phyloP scores from a whole-genome alignment of 352 stramenopile species.

The Blastocystis sp. region DNA sequence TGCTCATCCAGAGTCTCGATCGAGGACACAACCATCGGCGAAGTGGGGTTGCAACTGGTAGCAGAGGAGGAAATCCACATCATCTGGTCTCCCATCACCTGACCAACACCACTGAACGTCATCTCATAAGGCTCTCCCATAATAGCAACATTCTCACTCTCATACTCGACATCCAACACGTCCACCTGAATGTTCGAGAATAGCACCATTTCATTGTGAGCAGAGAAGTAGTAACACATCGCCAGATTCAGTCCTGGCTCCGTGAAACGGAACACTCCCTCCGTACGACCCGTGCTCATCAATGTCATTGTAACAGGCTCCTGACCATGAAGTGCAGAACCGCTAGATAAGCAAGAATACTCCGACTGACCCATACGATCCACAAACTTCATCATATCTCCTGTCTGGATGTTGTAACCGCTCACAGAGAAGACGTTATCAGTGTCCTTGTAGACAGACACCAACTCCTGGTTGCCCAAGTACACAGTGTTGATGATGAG shows the following conservation, averaged over 20 bases:
- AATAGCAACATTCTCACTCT: conserved; percentile 37
- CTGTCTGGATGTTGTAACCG: conserved; percentile 12
- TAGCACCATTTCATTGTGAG: conserved; percentile 18
- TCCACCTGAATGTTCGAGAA: conserved; percentile 7
- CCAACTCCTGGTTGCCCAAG: background rate
- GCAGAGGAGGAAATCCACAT: background rate
- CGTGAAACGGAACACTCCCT: conserved; percentile 41
- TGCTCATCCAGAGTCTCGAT: conserved; percentile 50
- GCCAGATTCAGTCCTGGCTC: conserved; percentile 29
- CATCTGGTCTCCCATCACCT: conserved; percentile 25
- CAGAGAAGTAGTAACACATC: conserved; percentile 54
- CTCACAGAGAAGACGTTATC: conserved; percentile 28
- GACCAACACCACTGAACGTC: conserved; percentile 27
- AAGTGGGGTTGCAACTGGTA: background rate
- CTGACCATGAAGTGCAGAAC: conserved; percentile 37
- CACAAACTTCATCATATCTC: conserved; percentile 57
- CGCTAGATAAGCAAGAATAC: conserved; percentile 20
- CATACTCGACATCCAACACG: conserved; percentile 46
- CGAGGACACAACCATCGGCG: background rate
- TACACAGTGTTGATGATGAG: conserved; percentile 32
- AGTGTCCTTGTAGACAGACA: background rate
- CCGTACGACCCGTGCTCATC: background rate
- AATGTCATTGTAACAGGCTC: conserved; percentile 10
- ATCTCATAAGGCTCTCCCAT: conserved; percentile 14
- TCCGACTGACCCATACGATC: conserved; percentile 43